These are phyloP conservation scores for Paracamarosporium sp. DNA, from an alignment of 2,329 filamentous ascomycete genomes.

Conservation along the genomic window DNA sequence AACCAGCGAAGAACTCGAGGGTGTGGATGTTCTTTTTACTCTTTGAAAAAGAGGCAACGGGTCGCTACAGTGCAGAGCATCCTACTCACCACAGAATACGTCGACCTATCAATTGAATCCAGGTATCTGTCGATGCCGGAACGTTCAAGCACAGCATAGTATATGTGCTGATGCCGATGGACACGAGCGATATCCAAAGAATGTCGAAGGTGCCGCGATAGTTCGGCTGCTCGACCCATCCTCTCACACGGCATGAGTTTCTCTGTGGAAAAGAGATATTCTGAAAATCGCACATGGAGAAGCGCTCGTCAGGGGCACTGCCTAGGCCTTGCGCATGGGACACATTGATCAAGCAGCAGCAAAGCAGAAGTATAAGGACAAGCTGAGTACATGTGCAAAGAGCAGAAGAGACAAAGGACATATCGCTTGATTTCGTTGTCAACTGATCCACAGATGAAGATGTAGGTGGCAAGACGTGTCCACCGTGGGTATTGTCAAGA, in stretches of 20 bases:
- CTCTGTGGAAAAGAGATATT: not conserved
- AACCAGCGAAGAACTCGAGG: too few species aligned
- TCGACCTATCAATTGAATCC: conserved; percentile 21
- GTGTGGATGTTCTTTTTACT: too few species aligned
- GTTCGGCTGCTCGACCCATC: conserved; percentile 24
- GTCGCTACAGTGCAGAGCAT: too few species aligned
- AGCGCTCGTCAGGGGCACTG: not conserved
- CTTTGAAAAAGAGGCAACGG: too few species aligned
- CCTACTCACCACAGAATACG: conserved; percentile 28
- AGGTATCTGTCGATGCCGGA: conserved; percentile 34
- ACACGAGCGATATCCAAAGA: conserved; percentile 37
- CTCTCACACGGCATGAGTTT: not conserved
- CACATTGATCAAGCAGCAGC: not conserved
- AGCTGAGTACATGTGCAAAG: not conserved
- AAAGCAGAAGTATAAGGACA: not conserved
- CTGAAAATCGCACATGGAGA: not conserved
- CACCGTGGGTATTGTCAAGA: not conserved
- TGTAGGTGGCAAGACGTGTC: not conserved
- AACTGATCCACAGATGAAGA: too few species aligned
- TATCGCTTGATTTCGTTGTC: too few species aligned
- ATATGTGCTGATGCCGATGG: conserved; percentile 47
- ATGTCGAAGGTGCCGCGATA: conserved; percentile 43
- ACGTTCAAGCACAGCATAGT: conserved; percentile 42
- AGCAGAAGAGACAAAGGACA: too few species aligned
- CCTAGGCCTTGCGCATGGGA: not conserved